A percentile compares a stretch with the other conserved stretches of the same genome.
Evolutionary conservation across 257 asterid genomes (phyloP).

Genomic region (Asclepias syriaca): DNA sequence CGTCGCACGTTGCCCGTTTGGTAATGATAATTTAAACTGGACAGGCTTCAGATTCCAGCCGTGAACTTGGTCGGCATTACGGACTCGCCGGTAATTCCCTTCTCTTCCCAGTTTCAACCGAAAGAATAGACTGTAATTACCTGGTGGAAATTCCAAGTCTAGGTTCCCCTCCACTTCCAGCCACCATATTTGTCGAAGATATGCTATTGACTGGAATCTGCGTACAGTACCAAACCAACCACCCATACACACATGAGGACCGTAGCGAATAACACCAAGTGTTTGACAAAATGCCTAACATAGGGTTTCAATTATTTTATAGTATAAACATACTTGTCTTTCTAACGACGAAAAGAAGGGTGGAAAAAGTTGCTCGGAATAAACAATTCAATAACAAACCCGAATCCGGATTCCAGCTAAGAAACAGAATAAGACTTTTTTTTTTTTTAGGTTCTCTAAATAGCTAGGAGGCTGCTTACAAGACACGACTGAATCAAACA

Average conservation of each 20-base stretch:
- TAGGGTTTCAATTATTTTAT: too few relatives aligned
- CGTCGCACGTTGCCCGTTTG: slow-evolving; percentile 26
- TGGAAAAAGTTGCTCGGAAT: not conserved
- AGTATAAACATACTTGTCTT: too few relatives aligned
- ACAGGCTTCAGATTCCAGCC: slow-evolving; percentile 57
- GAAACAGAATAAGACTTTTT: not conserved
- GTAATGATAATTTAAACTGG: slow-evolving; percentile 37
- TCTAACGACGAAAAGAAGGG: not conserved
- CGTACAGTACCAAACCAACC: too few relatives aligned
- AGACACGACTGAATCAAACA: not conserved
- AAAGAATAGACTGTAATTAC: slow-evolving; percentile 44
- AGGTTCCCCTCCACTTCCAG: slow-evolving; percentile 46
- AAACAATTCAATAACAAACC: not conserved
- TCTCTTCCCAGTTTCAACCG: slow-evolving; percentile 36
- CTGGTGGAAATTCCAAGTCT: slow-evolving; percentile 52
- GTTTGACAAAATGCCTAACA: too few relatives aligned
- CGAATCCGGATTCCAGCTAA: not conserved
- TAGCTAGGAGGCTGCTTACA: not conserved
- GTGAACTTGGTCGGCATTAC: slow-evolving; percentile 29
- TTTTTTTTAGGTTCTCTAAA: not conserved
- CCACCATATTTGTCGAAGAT: slow-evolving; percentile 65
- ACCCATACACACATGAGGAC: too few relatives aligned
- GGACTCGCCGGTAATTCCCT: slow-evolving; percentile 26
- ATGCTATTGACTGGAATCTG: slow-evolving; percentile 43
- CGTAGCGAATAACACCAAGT: too few relatives aligned